Base-by-base conservation (phyloP, 768 basidiomycete genomes). In the Suillus fuscotomentosus region DNA sequence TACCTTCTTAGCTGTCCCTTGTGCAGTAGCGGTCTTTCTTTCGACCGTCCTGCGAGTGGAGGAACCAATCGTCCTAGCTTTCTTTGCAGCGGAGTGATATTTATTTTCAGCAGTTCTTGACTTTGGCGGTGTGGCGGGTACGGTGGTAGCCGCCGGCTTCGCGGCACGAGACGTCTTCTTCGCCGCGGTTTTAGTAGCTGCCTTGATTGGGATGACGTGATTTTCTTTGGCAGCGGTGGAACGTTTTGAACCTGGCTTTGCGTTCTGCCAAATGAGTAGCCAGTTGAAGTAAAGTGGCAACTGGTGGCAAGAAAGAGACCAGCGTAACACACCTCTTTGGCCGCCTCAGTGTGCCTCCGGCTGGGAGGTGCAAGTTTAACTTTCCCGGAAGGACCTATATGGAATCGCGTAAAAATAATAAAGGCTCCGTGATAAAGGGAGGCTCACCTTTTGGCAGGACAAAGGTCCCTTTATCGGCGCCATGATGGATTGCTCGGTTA, bases 401-500 rank as follows among this genome's bases (percentile, higher is more conserved):
- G 47, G 7, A 20, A 59, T 27, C 5, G 24, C 8, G 34, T 59
- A 20, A 47, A 11, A 31, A 5, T 6, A 59, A 36, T 5, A 38
- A 55, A 54, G 31, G 5, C 53, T n/a, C 22, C 22, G 48, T 11
- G 56, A 13, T 60, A 41, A 50, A 34, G 11, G 6, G 13, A 34
- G 60, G 61, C 64, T 20, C n/a, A 67, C 72, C 88, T 76, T 87
- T 88, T 57, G 88, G 88, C 31, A 89, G 78, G 24, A 77, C 68
- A 72, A 89, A 87, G 42, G 78, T 73, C 41, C 83, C 84, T 60
- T 79, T 79, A 66, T 84, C 81, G 24, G 77, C 76, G 50, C 88
- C 88, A 56, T 77, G 75, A 60, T 77, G 72, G 76, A 89, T 87
- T 47, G 87, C 86, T 51, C 78, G 79, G 71, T 82, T 82, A 62